Base-by-base conservation (phyloP, 352 stramenopile species). In the Phytopythium oedochilum region DNA sequence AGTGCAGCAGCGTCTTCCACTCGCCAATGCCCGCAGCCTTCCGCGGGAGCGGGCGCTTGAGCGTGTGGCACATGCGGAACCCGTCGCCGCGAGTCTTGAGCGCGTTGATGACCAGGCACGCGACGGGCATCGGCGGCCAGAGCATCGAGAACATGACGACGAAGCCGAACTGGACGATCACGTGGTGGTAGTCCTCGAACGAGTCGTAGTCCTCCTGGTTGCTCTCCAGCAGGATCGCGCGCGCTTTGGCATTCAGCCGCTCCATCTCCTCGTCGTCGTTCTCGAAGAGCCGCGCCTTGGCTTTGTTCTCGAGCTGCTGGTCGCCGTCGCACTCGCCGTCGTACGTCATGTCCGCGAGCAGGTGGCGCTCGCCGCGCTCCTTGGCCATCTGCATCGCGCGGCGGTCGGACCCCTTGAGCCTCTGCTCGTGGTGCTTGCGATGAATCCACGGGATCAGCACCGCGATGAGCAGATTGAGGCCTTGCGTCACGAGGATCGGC, bases 81-180 rank as follows among this genome's bases (percentile, higher is more conserved):
- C 76, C 80, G 43, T 93, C 83, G 25, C 79, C 80, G 23, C 83
- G 83, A 12, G 84, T 82, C 56, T 93, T 93, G 39, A 93, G 73
- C 34, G 80, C 78, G 44, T 93, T 93, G 23, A 93, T 71, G 32
- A 88, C 43, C 63, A 93, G 85, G 34, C 83, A 93, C 15, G 68
- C 78, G 26, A 77, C 67, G 28, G 83, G 83, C 83, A 93, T 93
- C 17, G 79, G 70, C 28, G 83, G 83, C 83, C 83, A 93, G 26
- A 93, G 63, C 70, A 86, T 93, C 26, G 80, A 91, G 53, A 93
- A 93, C 83, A 93, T 93, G 57, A 91, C 80, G 17, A 91, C 80
- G 50, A 93, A 93, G 40, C 83, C 83, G 58, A 88, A 93, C 61
- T 93, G 83, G 14, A 93, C 83, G 2, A 68, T 93, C 54, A 83